These are phyloP conservation scores for Lolium multiflorum DNA, from an alignment of 176 grass and related monocot genomes.

Conservation along the genomic window DNA sequence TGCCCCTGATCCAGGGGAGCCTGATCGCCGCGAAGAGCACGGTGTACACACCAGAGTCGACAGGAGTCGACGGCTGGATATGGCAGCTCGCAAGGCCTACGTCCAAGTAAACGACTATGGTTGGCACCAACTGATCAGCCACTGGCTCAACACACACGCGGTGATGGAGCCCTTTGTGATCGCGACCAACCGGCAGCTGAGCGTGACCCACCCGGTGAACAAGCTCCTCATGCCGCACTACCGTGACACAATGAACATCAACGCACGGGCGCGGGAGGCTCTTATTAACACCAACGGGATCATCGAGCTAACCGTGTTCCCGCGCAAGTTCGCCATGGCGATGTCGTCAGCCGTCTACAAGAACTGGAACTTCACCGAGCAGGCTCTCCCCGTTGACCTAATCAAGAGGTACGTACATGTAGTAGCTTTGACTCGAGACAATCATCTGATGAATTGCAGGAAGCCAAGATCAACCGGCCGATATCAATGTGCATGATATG, in stretches of 20 bases:
- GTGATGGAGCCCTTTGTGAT: slow-evolving; percentile 19
- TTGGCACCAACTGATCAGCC: slow-evolving; percentile 7
- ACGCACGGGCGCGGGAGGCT: neutral
- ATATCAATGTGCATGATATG: neutral
- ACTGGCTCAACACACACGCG: slow-evolving; percentile 21
- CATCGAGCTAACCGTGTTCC: neutral
- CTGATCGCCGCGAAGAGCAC: neutral
- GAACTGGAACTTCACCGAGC: neutral
- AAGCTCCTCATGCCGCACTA: slow-evolving; percentile 4
- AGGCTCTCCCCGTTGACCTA: neutral
- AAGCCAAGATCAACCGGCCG: neutral
- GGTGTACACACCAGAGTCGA: neutral
- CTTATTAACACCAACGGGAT: neutral
- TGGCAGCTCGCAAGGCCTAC: slow-evolving; percentile 26
- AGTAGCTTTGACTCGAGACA: neutral
- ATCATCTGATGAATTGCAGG: neutral
- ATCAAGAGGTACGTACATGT: neutral
- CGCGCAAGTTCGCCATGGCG: neutral
- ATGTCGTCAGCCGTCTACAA: neutral
- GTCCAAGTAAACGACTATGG: neutral
- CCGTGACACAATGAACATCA: slow-evolving; percentile 19
- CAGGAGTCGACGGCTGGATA: neutral
- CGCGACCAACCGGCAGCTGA: slow-evolving; percentile 1
- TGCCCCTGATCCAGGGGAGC: neutral
- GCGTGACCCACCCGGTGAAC: neutral